These are phyloP conservation scores for Nicotiana knightiana DNA, from an alignment of 257 asterid genomes.

Conservation along the genomic window DNA sequence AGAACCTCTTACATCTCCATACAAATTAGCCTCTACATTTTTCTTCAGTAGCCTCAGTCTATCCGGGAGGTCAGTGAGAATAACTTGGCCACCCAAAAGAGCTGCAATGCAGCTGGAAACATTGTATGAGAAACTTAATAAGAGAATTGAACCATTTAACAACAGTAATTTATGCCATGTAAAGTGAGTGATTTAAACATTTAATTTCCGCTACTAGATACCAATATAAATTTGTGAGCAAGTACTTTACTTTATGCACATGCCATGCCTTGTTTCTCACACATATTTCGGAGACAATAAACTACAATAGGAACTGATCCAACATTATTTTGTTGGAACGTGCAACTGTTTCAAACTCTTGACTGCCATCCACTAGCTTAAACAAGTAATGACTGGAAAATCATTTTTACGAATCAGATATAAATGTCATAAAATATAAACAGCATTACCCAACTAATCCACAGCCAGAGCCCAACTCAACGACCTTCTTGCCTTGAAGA, in stretches of 20 bases:
- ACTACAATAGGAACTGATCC: not conserved
- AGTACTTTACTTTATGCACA: not conserved
- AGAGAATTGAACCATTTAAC: not conserved
- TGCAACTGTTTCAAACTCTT: not conserved
- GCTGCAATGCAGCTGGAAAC: conserved; percentile 80
- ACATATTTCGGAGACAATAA: not conserved
- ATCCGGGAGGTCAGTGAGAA: conserved; percentile 86
- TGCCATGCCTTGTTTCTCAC: not conserved
- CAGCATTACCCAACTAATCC: conserved; percentile 80
- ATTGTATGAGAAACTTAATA: conserved; percentile 9
- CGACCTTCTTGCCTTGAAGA: conserved; percentile 68
- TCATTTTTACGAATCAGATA: not conserved
- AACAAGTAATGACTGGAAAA: not conserved
- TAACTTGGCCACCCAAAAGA: conserved; percentile 73
- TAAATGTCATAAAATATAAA: not conserved
- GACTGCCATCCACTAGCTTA: not conserved
- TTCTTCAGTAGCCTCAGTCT: conserved; percentile 72
- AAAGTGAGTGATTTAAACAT: not conserved
- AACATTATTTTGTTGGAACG: not conserved
- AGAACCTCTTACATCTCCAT: conserved; percentile 70
- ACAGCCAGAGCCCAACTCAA: conserved; percentile 95
- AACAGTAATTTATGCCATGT: not conserved
- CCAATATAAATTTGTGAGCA: not conserved
- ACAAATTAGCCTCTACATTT: conserved; percentile 71
- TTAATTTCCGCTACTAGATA: not conserved